Evolutionary conservation across 2,329 filamentous ascomycete genomes (phyloP).

Genomic region (Tolypocladium inflatum): DNA sequence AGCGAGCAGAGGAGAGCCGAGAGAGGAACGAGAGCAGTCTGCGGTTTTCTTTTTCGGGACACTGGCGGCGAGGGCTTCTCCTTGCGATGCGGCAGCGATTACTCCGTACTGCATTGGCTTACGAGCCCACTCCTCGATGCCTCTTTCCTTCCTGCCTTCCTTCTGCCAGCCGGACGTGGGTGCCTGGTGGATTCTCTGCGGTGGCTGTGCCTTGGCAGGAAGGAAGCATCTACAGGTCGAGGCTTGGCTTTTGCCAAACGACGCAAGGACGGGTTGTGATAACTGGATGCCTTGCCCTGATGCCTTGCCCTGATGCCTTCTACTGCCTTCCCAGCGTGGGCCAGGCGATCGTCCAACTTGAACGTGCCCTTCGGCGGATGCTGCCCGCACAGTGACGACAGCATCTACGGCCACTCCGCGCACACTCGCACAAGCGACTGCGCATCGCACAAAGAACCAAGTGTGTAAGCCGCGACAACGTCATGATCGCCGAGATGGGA

Average conservation of each 20-base stretch:
- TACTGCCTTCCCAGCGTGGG: no score
- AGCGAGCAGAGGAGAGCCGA: background rate
- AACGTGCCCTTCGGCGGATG: no score
- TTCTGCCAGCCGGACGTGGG: background rate
- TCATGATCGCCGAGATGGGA: background rate
- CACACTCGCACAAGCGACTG: background rate
- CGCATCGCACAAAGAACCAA: background rate
- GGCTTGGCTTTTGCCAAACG: background rate
- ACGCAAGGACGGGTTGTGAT: background rate
- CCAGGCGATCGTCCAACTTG: no score
- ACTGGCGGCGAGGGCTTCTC: background rate
- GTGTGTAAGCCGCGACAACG: background rate
- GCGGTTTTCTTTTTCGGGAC: background rate
- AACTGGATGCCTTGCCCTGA: background rate
- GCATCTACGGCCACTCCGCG: background rate
- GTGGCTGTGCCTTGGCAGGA: background rate
- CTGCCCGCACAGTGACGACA: background rate
- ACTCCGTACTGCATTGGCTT: background rate
- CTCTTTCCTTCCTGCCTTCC: background rate
- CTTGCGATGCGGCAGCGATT: background rate
- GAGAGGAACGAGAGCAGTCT: background rate
- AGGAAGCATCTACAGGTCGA: background rate
- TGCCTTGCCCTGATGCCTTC: no score
- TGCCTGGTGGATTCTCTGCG: background rate
- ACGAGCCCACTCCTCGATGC: background rate